Conservation (phyloP, 1,284 basidiomycete species). For the Chiua sp. region DNA sequence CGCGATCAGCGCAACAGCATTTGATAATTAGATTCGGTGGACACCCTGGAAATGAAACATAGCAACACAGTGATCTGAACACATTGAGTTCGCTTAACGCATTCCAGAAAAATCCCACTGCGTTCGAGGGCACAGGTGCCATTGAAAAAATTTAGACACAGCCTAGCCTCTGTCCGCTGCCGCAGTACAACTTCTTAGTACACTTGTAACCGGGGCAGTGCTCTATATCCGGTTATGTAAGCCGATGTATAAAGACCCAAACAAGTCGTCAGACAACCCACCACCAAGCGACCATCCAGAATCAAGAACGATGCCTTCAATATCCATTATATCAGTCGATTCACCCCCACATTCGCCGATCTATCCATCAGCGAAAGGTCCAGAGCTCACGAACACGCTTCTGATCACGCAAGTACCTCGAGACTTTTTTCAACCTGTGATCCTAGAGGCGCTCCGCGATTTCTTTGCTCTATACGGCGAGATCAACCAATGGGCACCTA, state of each 20-base stretch:
- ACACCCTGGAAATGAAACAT: constrained; percentile 12
- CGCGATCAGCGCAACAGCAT: constrained; percentile 13
- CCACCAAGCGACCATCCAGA: constrained; percentile 5
- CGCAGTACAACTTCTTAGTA: constrained; percentile 5
- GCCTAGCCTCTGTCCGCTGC: constrained; percentile 9
- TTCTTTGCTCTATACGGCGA: constrained; percentile 79
- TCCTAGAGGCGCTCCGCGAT: constrained; percentile 67
- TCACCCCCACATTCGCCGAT: constrained; percentile 20
- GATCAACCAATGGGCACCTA: constrained; percentile 86
- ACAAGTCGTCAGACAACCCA: too few relatives aligned
- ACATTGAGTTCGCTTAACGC: constrained; percentile 4
- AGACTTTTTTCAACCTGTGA: constrained; percentile 70
- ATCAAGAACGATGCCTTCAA: constrained; percentile 31
- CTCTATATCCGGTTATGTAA: constrained; percentile 27
- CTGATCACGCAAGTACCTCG: constrained; percentile 68
- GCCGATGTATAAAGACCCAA: constrained; percentile 22
- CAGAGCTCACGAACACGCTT: constrained; percentile 67
- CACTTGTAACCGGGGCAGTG: constrained; percentile 3
- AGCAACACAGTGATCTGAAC: constrained; percentile 7
- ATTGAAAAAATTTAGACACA: constrained; percentile 23
- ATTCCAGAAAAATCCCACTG: constrained; percentile 29
- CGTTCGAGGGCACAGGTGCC: constrained; percentile 23
- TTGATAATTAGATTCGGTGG: constrained; percentile 5
- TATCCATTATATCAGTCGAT: constrained; percentile 32
- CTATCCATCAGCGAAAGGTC: constrained; percentile 7